A percentile compares a stretch with the other conserved stretches of the same genome.
phyloP scores from a whole-genome alignment of 768 basidiomycete genomes.

The Cystofilobasidium bisporidii region DNA sequence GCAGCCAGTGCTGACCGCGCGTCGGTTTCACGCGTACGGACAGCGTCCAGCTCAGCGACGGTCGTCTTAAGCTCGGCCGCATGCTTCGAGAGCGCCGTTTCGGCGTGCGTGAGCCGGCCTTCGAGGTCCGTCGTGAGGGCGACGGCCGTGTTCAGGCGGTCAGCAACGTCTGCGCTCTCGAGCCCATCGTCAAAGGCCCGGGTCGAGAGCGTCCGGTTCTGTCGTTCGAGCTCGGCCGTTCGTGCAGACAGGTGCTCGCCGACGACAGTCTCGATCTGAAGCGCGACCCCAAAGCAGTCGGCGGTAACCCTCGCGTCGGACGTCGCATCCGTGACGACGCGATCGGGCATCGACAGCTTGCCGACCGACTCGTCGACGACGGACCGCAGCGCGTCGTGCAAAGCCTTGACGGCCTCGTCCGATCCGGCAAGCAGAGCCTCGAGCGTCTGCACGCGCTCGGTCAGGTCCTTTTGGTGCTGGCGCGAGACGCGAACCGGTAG shows the following conservation, averaged over 20 bases:
- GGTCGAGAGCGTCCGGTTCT: neutral
- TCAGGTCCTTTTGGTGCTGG: constrained; percentile 3
- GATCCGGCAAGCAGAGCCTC: neutral
- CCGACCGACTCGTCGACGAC: neutral
- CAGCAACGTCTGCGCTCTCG: neutral
- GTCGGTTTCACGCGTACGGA: neutral
- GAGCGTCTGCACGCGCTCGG: neutral
- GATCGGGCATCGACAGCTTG: neutral
- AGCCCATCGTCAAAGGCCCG: neutral
- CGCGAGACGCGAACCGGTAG: neutral
- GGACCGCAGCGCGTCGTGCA: neutral
- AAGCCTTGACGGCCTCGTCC: neutral
- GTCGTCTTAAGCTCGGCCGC: no score
- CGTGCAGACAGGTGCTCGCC: neutral
- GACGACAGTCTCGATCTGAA: neutral
- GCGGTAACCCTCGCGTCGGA: neutral
- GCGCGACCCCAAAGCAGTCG: neutral
- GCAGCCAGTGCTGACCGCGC: neutral
- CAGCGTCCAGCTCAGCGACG: neutral
- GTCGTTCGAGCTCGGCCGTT: neutral
- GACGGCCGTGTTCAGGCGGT: neutral
- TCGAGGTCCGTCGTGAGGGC: no score
- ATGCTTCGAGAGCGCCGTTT: no score
- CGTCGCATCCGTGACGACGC: no score
- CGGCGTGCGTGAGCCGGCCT: no score